Conservation (phyloP, 2,329 filamentous ascomycete genomes). For the Aspergillus hiratsukae region DNA sequence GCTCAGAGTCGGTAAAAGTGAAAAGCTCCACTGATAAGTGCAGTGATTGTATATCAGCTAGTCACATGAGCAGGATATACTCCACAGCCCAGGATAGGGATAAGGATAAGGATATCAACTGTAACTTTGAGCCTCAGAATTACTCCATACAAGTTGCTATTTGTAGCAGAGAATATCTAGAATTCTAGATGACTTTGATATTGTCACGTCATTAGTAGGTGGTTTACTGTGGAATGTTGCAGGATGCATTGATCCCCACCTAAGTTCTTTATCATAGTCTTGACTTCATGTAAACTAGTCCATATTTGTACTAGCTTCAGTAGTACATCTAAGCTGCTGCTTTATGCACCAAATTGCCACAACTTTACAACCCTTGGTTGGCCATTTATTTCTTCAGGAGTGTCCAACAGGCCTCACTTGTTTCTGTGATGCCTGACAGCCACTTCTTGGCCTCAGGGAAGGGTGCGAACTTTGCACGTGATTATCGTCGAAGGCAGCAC, state of each 20-base stretch:
- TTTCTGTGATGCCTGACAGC: neutral
- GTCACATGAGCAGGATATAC: constrained; percentile 15
- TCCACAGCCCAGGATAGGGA: neutral
- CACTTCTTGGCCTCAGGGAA: neutral
- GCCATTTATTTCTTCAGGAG: neutral
- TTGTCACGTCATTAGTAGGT: neutral
- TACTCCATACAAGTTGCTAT: neutral
- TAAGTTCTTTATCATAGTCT: neutral
- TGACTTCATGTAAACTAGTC: neutral
- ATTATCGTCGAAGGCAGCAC: neutral
- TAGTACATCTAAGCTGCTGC: neutral
- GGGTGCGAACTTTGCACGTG: neutral
- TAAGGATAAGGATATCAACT: neutral
- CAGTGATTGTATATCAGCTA: neutral
- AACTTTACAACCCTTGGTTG: neutral
- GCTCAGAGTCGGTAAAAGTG: neutral
- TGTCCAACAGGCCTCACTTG: neutral
- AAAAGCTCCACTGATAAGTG: constrained; percentile 3
- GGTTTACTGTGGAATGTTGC: neutral
- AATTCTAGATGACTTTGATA: neutral
- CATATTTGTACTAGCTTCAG: neutral
- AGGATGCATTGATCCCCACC: neutral
- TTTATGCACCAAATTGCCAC: neutral
- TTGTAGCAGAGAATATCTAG: neutral
- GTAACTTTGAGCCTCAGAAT: neutral